Evolutionary conservation across 2,329 filamentous ascomycete species (phyloP), one percentile per base, ranked within the genome.

Genomic region (Didymella pomorum): DNA sequence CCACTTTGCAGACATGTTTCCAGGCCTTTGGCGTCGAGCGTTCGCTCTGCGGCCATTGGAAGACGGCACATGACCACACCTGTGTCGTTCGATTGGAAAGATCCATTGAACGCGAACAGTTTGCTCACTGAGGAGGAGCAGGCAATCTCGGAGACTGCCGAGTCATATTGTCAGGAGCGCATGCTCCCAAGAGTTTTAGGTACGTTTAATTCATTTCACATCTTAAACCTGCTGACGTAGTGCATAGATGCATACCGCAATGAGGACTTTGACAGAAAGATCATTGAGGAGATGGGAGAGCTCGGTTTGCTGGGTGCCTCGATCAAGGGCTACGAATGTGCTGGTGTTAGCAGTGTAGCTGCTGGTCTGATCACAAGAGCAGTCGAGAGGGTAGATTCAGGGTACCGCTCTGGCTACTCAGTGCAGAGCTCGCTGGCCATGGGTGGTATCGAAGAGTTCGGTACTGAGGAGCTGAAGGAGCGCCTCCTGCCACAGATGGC

Each of bases 391-490:
- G 91, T 97, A 26, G 93, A 97, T 75, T 95, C 91, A 60, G 93
- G 93, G 47, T 97, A 96, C 79, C 87, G 93, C 58, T 96, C 92
- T 47, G 93, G 91, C 64, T 96, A 96, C 89, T 96, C 92, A 7
- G 93, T 97, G 20, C 93, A 97, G 77, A 94, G 91, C 60, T 95
- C 93, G 1, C 82, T 97, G n/a, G 91, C 89, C 21, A 97, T 97
- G 93, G 93, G 92, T 21, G 92, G 91, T 25, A 97, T 97, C 70
- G 83, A 93, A 75, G 91, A 96, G 69, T 94, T 93, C 68, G 93
- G 93, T 5, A 88, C 89, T n/a, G 79, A 89, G 70, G 93, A 97
- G 79, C 89, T 92, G 72, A 97, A 96, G 79, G 89, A 97, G 63
- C 90, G 86, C 66, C 93, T 91, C 68, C 80, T 97, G 14, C 92